Evolutionary conservation across 495 filamentous ascomycete species (phyloP), one percentile per base, ranked within the genome.

Genomic region (Neurospora sp.): DNA sequence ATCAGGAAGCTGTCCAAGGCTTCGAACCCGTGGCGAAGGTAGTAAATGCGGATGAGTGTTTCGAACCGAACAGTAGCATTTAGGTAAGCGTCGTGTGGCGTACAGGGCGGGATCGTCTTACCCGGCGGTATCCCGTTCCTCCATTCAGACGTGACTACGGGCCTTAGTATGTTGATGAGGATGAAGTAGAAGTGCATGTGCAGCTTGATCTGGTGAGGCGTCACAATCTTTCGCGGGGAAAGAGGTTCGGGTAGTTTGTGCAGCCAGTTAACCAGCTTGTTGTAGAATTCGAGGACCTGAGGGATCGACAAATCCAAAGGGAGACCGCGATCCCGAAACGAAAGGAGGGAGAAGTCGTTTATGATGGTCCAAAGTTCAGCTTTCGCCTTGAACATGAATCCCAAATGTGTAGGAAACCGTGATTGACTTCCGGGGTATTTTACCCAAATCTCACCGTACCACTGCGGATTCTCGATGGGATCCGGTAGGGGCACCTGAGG

Each of bases 11-110:
- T 75, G 73, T 83, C 80, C 22, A 78, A 72, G 2, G 69, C 76
- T 44, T 83, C 80, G 73, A 78, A 84, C 10, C 82, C 81, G 68
- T 83, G 82, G 9, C 82, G 81, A 2, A 83, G 80, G 70, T 84
- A 84, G 71, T 84, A 83, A 0, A 84, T 75, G 1, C 82, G 81
- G 3, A 83, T 35, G 9, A 81, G 68, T 1, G 82, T 84, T 72
- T 83, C 82, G 3, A 80, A 73, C 7, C 76, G 75, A 27, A 75
- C 74, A 12, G 76, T 71, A 3, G 81, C 78, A 59, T 84, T 72
- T 10, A 45, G 14, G 68, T 77, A 76, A 2, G 75, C 72, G 69
- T 73, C 73, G 69, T 72, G 77, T 7, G 77, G 75, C 27, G 74
- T 72, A 37, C 69, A 72, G 20, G 27, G 9, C 14, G 73, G 41